Evolutionary conservation across 768 basidiomycete species (phyloP).

Genomic region (Cyclocybe cylindracea): DNA sequence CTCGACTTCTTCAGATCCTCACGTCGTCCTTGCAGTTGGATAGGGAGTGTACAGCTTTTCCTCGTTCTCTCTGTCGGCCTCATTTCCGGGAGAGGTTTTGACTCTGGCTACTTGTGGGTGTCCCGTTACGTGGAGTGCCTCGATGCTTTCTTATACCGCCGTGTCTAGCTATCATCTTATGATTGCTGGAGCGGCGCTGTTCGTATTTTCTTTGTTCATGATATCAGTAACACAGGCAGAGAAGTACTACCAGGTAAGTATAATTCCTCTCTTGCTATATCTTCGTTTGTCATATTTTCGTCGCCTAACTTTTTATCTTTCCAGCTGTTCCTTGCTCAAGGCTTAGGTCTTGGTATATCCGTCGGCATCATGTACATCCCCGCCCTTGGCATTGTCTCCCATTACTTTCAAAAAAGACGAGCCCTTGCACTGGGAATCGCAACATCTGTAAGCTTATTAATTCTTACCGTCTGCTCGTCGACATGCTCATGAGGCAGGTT

Average conservation of each 20-base stretch:
- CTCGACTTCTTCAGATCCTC: no score
- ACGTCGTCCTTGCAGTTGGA: slow-evolving; percentile 20
- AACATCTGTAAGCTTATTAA: slow-evolving; percentile 25
- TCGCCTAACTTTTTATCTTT: slow-evolving; percentile 20
- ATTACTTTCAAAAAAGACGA: slow-evolving; percentile 36
- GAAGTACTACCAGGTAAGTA: slow-evolving; percentile 39
- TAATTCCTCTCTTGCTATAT: not conserved
- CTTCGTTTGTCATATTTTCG: slow-evolving; percentile 16
- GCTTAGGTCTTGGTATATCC: slow-evolving; percentile 49
- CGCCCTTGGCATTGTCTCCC: slow-evolving; percentile 33
- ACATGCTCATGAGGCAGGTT: slow-evolving; percentile 1
- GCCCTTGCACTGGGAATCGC: slow-evolving; percentile 36
- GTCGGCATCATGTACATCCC: slow-evolving; percentile 55
- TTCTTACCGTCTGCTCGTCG: not conserved
- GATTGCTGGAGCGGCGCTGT: slow-evolving; percentile 44
- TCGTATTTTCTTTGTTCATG: slow-evolving; percentile 47
- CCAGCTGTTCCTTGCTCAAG: slow-evolving; percentile 50
- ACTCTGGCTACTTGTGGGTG: slow-evolving; percentile 27
- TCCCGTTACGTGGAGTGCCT: not conserved
- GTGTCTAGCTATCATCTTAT: slow-evolving; percentile 41
- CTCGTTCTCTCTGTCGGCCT: slow-evolving; percentile 23
- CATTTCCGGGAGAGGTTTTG: slow-evolving; percentile 24
- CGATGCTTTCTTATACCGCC: slow-evolving; percentile 1
- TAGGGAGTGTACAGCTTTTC: slow-evolving; percentile 25
- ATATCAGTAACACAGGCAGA: slow-evolving; percentile 40